Base-by-base conservation (phyloP, 495 filamentous ascomycete genomes). In the Thozetella sp. region DNA sequence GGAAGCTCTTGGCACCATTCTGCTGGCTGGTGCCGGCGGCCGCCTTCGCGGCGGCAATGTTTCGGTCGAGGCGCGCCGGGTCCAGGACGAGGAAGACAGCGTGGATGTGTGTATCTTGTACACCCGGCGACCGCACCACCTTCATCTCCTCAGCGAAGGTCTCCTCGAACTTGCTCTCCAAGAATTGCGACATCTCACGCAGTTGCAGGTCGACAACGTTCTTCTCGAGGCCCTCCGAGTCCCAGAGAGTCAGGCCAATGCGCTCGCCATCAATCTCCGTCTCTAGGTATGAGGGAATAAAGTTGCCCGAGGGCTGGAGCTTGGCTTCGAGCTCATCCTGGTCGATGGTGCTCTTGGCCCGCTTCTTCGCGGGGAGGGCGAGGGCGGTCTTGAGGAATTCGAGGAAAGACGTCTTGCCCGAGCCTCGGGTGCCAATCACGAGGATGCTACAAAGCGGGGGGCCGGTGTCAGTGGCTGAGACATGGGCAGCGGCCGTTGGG, bases 61-160 rank as follows among this genome's bases (percentile, higher is more conserved):
- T 97, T 53, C 86, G 80, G 67, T 96, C 93, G 25, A 99, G 85
- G 43, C 91, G 90, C 20, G 88, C 83, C 12, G 95, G 95, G 69
- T 99, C 95, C 53, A 99, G 86, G 48, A 99, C 80, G 55, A 97
- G 80, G 73, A 99, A 97, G 57, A 93, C 95, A 57, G 92, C 96
- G 71, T 99, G 95, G 64, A 99, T 95, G 72, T 99, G 95, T 48
- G 94, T 97, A 80, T 99, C 95, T 64, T 91, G 91, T 66, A 91
- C 90, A 60, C 93, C 95, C 20, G 95, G 93, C 54, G 93, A 91
- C 63, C 95, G 89, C 52, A 97, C 79, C 34, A 99, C 93, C 80
- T 97, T 97, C 83, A 96, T 97, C 81, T 99, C 95, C 76, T 99
- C 95, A 30, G 87, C 88, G 71, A 98, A 93, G 0, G 95, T 98